phyloP scores from a whole-genome alignment of 2,329 filamentous ascomycete genomes.

The Sporothrix inflata region DNA sequence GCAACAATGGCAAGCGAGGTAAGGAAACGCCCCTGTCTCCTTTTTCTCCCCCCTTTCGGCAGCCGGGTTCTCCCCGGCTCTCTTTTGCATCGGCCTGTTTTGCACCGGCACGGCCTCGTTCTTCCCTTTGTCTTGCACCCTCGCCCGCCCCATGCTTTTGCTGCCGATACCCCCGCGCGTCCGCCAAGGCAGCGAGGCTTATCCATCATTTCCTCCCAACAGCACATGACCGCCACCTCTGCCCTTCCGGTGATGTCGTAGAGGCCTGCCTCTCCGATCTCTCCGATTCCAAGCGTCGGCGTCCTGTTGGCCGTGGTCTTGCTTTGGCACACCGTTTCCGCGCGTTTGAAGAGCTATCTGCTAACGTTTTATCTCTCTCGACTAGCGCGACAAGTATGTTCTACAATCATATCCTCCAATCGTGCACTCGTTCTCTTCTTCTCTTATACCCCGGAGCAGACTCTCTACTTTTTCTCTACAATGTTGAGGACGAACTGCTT shows the following conservation, averaged over 20 bases:
- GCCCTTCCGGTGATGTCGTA: not conserved
- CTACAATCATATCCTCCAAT: not conserved
- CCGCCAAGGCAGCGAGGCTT: not conserved
- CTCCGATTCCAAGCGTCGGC: not conserved
- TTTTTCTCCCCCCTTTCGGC: conserved; percentile 3
- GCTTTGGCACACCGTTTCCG: not conserved
- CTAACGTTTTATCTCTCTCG: conserved; percentile 13
- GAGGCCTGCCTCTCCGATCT: not conserved
- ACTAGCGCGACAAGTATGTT: conserved; percentile 28
- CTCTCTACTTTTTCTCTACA: not conserved
- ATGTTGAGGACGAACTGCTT: not conserved
- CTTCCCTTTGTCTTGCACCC: not conserved
- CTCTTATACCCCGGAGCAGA: not conserved
- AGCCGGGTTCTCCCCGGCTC: not conserved
- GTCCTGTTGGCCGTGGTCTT: not conserved
- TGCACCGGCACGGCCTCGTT: not conserved
- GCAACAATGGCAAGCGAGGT: conserved; percentile 33
- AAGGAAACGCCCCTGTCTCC: conserved; percentile 12
- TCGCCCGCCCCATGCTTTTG: not conserved
- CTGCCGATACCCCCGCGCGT: conserved; percentile 5
- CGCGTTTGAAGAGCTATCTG: conserved; percentile 7
- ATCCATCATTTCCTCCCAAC: not conserved
- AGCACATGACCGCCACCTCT: not conserved
- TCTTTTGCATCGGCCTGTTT: not conserved
- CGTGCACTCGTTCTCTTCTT: not conserved